phyloP scores from a whole-genome alignment of 441 rosid species.

The Bocquillonia castaneifolia region DNA sequence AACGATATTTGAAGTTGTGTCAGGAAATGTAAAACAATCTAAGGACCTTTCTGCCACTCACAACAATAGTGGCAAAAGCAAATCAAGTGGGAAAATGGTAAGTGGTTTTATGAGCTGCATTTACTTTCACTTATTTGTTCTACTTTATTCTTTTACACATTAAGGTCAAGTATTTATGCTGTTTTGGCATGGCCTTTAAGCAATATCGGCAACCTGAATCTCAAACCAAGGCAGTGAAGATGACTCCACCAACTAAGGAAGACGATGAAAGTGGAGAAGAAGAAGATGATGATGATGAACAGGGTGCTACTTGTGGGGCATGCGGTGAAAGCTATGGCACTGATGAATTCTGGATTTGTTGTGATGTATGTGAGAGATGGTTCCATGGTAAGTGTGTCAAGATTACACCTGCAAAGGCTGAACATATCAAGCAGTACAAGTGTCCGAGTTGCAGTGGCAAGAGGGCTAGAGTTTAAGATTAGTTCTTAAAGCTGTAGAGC shows the following conservation, averaged over 20 bases:
- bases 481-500: conserved; percentile 29
- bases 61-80: conserved; percentile 59
- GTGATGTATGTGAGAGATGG: conserved; percentile 89
- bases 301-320: conserved; percentile 88
- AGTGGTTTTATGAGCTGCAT: conserved; percentile 11
- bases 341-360: conserved; percentile 93
- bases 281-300: conserved; percentile 83
- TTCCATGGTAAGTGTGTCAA: conserved; percentile 95
- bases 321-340: conserved; percentile 84
- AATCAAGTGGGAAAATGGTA: conserved; percentile 67
- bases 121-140: not conserved
- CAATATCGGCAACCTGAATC: conserved; percentile 53
- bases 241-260: conserved; percentile 52
- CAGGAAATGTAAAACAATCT: conserved; percentile 63
- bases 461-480: conserved; percentile 63
- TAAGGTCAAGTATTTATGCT: conserved; percentile 12
- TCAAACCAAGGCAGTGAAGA: conserved; percentile 47
- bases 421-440: conserved; percentile 91
- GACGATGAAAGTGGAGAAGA: conserved; percentile 85
- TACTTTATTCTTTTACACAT: not conserved
- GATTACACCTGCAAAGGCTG: conserved; percentile 96
- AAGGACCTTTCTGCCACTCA: conserved; percentile 61
- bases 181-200: conserved; percentile 24
- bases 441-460: conserved; percentile 88
- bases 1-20: conserved; percentile 75